Percentiles rank a stretch among this genome's conserved stretches.
These are phyloP conservation scores for Multifurca ochricompacta DNA, from an alignment of 768 basidiomycete species.

Conservation along the genomic window DNA sequence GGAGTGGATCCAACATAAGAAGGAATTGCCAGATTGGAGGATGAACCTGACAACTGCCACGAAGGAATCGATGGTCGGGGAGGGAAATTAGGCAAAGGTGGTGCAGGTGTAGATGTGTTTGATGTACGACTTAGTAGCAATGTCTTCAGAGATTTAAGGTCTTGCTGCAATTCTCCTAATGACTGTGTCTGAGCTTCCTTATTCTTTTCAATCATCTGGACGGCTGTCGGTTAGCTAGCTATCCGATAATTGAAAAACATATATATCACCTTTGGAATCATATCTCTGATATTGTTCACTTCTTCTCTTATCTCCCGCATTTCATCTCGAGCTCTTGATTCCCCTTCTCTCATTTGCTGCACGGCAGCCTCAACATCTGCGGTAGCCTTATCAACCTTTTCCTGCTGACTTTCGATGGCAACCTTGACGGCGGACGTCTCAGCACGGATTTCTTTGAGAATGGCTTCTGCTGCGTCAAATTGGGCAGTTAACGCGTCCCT, in stretches of 20 bases:
- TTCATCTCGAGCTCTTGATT: slow-evolving; percentile 73
- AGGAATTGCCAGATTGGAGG: slow-evolving; percentile 3
- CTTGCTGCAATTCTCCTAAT: slow-evolving; percentile 81
- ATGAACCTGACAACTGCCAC: slow-evolving; percentile 69
- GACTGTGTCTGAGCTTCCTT: slow-evolving; percentile 80
- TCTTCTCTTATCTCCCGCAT: slow-evolving; percentile 91
- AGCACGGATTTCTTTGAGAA: slow-evolving; percentile 71
- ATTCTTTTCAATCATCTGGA: slow-evolving; percentile 90
- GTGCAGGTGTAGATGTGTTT: slow-evolving; percentile 38
- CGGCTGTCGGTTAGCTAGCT: slow-evolving; percentile 3
- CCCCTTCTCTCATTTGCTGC: slow-evolving; percentile 67
- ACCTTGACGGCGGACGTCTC: slow-evolving; percentile 66
- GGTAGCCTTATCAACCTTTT: slow-evolving; percentile 61
- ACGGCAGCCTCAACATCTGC: slow-evolving; percentile 67
- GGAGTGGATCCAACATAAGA: slow-evolving; percentile 15
- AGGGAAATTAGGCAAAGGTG: slow-evolving; percentile 42
- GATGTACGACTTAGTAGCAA: slow-evolving; percentile 72
- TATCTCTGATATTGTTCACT: slow-evolving; percentile 80
- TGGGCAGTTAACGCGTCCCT: slow-evolving; percentile 77
- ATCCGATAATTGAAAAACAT: slow-evolving; percentile 1
- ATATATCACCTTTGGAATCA: slow-evolving; percentile 77
- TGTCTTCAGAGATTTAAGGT: slow-evolving; percentile 90
- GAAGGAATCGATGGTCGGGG: slow-evolving; percentile 75
- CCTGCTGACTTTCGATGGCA: slow-evolving; percentile 71
- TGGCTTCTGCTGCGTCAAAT: slow-evolving; percentile 80